Percentiles rank a stretch among this genome's conserved stretches.
Conservation (phyloP, 192 early-diverging fungal genomes). For the Paraglomus occultum region DNA sequence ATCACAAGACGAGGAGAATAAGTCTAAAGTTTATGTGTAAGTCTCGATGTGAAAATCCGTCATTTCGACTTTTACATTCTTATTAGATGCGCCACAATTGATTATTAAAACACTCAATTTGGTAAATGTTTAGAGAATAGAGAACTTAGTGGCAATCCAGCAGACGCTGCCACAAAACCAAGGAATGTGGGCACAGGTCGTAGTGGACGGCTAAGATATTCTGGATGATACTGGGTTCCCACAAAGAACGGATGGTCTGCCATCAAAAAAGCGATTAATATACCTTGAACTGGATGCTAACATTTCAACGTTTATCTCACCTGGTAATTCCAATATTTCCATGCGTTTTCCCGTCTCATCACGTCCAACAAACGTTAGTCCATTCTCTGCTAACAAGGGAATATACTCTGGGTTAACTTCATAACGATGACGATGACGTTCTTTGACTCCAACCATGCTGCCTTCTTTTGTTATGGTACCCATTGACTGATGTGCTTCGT, state of each 20-base stretch:
- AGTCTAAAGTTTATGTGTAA: too few species aligned
- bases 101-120: too few species aligned
- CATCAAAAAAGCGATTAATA: conserved; percentile 1
- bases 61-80: too few species aligned
- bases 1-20: too few species aligned
- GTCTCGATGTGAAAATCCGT: too few species aligned
- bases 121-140: too few species aligned
- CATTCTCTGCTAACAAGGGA: conserved; percentile 69
- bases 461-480: not conserved
- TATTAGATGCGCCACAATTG: too few species aligned
- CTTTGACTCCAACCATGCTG: conserved; percentile 58
- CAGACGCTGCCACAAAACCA: conserved; percentile 87
- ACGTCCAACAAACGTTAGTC: conserved; percentile 85
- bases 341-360: conserved; percentile 97
- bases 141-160: conserved; percentile 38
- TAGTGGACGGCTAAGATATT: conserved; percentile 94
- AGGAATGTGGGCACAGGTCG: conserved; percentile 90
- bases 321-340: conserved; percentile 88
- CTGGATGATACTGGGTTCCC: conserved; percentile 95
- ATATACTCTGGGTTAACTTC: conserved; percentile 94
- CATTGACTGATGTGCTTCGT: conserved; percentile 1
- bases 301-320: not conserved
- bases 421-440: conserved; percentile 97
- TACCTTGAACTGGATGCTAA: not conserved
- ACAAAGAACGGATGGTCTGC: conserved; percentile 91